Base-by-base conservation (phyloP, 306 rosid species). In the Dalbergia cochinchinensis region DNA sequence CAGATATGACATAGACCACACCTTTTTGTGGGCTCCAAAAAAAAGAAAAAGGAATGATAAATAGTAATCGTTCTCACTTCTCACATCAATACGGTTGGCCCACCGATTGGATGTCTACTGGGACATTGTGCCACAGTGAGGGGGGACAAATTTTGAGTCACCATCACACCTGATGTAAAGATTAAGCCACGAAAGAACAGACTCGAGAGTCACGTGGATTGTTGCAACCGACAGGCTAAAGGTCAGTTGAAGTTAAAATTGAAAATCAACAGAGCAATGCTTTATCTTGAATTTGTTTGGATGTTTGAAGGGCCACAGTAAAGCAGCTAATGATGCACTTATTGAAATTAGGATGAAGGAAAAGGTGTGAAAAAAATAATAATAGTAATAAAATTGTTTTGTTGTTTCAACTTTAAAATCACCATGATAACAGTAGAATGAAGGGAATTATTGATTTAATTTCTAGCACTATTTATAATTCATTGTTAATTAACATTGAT, bases 181-280 rank as follows among this genome's bases (percentile, higher is more conserved):
- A 20, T 10, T 26, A 47, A 75, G 48, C 35, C 60, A 6, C 14
- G 9, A 18, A 0, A 63, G 6, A 7, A 41, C 7, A 3, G 41
- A 5, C 26, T 31, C 53, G 35, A 59, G 35, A 64, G 22, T 51
- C 44, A 35, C 18, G 41, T 12, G 13, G 0, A 16, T 4, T 11
- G 16, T 64, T 26, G 39, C n/a, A 31, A 63, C 51, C 71, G 71
- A 63, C 72, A 48, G n/a, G 63, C 80, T 3, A 63, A 42, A 48
- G 12, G 12, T 13, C 16, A 10, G 11, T 41, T 33, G 37, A 59
- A 59, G 41, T 10, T 7, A 5, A 4, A 41, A 47, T 0, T 7
- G 47, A 42, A 8, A 42, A 42, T 37, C 9, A 42, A 42, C 6
- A 42, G 3, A 37, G 41, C 41, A 37, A 37, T 37, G 41, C 0